Conservation (phyloP, 2,329 filamentous ascomycete genomes). For the Neonectria hederae region DNA sequence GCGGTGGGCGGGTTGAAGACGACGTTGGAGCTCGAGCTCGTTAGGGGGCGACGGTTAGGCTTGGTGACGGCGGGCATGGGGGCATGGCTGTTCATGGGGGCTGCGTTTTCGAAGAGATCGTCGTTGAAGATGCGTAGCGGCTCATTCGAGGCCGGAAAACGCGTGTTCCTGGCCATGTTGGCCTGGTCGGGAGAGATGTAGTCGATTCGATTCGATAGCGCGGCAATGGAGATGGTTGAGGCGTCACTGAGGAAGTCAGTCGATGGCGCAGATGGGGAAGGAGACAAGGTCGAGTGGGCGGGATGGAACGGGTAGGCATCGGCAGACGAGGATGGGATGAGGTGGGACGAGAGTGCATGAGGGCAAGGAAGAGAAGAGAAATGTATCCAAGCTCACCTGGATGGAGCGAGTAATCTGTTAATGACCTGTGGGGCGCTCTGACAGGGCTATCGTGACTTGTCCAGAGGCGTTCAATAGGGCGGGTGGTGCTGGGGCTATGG, state of each 20-base stretch:
- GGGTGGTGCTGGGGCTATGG: constrained; percentile 27
- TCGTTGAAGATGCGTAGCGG: constrained; percentile 64
- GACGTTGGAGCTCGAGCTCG: constrained; percentile 67
- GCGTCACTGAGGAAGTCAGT: constrained; percentile 26
- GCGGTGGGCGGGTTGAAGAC: constrained; percentile 71
- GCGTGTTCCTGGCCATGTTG: constrained; percentile 64
- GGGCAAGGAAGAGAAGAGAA: constrained; percentile 35
- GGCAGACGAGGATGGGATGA: constrained; percentile 33
- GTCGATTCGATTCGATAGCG: constrained; percentile 31
- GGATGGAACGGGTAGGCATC: constrained; percentile 37
- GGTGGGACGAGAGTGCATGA: constrained; percentile 41
- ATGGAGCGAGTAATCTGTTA: constrained; percentile 38
- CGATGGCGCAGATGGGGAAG: constrained; percentile 32
- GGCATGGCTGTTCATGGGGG: constrained; percentile 64
- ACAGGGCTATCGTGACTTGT: constrained; percentile 41
- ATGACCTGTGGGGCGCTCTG: constrained; percentile 41
- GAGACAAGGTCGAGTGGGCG: constrained; percentile 31
- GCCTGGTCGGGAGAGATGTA: constrained; percentile 45
- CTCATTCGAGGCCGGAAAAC: constrained; percentile 56
- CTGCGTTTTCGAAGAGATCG: constrained; percentile 56
- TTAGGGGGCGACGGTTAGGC: constrained; percentile 58
- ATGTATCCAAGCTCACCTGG: constrained; percentile 38
- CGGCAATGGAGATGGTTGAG: constrained; percentile 13
- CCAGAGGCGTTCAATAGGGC: constrained; percentile 38
- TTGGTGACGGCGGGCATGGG: constrained; percentile 64